Evolutionary conservation across 176 grass and related monocot genomes (phyloP).

Genomic region (Saccharum officinarum): DNA sequence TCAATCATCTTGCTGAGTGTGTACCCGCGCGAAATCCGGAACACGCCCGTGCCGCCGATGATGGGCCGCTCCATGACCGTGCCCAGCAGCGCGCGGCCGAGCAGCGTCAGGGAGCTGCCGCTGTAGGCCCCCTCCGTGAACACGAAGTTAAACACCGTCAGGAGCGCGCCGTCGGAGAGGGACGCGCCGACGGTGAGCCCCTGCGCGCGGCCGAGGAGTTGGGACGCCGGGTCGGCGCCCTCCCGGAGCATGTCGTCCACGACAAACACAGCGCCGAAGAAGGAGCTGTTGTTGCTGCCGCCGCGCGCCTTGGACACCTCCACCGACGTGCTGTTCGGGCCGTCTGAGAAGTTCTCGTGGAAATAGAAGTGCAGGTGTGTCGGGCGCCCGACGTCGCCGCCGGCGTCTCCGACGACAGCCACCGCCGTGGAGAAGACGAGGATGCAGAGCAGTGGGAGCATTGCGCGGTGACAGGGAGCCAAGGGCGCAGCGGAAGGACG

Average conservation of each 20-base stretch:
- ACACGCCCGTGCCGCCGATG: constrained; percentile 35
- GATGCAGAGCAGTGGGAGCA: background rate
- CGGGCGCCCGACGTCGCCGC: background rate
- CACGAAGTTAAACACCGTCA: background rate
- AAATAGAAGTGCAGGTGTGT: constrained; percentile 39
- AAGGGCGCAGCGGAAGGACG: background rate
- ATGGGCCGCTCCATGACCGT: constrained; percentile 30
- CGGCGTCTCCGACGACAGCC: background rate
- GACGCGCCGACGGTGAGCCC: constrained; percentile 6
- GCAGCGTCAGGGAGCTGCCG: constrained; percentile 25
- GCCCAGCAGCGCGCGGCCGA: constrained; percentile 8
- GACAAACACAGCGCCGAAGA: background rate
- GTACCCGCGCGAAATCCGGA: constrained; percentile 40
- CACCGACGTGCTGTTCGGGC: constrained; percentile 11
- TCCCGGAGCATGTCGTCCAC: constrained; percentile 34
- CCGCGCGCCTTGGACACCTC: background rate
- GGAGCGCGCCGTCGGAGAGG: background rate
- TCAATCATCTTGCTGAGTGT: constrained; percentile 24
- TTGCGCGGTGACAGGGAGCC: background rate
- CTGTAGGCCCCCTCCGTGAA: constrained; percentile 30
- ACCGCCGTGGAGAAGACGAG: background rate
- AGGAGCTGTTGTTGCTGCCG: background rate
- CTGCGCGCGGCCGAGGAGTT: constrained; percentile 26
- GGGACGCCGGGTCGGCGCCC: constrained; percentile 23
- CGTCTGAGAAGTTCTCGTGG: constrained; percentile 29